These are phyloP conservation scores for Sporodiniella umbellata DNA, from an alignment of 371 early-diverging fungal species.

Conservation along the genomic window DNA sequence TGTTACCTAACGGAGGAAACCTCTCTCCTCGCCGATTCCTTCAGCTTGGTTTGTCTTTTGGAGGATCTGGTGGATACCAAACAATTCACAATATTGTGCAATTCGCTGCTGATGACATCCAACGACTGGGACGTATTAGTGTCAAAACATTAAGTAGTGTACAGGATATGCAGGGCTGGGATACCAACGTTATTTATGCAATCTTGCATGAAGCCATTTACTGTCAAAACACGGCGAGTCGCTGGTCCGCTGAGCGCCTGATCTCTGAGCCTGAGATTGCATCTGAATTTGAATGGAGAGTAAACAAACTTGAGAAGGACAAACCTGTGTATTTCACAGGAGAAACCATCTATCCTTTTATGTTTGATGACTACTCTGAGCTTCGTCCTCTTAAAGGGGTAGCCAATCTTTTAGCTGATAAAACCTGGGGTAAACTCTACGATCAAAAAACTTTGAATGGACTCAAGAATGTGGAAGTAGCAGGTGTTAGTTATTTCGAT, in stretches of 20 bases:
- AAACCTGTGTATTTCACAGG: conserved; percentile 50
- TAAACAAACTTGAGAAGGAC: conserved; percentile 33
- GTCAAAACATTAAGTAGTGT: conserved; percentile 48
- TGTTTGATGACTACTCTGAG: conserved; percentile 72
- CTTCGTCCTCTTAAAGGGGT: conserved; percentile 58
- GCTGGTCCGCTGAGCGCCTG: conserved; percentile 69
- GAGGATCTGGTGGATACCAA: conserved; percentile 67
- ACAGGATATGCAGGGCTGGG: conserved; percentile 47
- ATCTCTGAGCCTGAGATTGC: conserved; percentile 42
- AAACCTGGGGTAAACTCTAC: conserved; percentile 56
- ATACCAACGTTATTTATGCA: conserved; percentile 66
- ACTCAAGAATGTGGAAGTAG: conserved; percentile 55
- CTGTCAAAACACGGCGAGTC: conserved; percentile 58
- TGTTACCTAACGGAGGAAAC: conserved; percentile 63
- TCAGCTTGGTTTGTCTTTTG: conserved; percentile 69
- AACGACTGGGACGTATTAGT: conserved; percentile 44
- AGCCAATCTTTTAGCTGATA: conserved; percentile 60
- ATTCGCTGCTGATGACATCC: conserved; percentile 50
- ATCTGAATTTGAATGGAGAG: conserved; percentile 47
- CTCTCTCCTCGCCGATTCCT: conserved; percentile 71
- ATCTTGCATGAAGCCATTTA: conserved; percentile 73
- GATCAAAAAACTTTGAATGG: conserved; percentile 44
- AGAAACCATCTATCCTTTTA: conserved; percentile 73
- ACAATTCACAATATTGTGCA: conserved; percentile 56
- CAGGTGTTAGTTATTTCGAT: conserved; percentile 71